phyloP scores from a whole-genome alignment of 2,329 filamentous ascomycete species.

The Scedosporium aurantiacum region DNA sequence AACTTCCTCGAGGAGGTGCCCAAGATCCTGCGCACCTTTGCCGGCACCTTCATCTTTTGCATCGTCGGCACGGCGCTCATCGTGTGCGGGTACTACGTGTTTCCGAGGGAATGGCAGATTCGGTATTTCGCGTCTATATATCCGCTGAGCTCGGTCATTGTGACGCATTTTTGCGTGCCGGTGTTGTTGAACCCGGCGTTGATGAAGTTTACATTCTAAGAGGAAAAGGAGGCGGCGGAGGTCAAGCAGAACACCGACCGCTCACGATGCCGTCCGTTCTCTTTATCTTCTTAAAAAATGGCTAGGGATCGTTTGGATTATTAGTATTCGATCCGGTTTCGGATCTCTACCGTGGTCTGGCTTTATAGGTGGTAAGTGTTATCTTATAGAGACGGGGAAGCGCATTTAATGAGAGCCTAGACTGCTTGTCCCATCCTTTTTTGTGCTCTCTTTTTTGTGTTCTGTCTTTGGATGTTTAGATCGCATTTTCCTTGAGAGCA shows the following conservation, averaged over 20 bases:
- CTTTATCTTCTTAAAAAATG: background rate
- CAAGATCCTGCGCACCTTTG: conserved; percentile 42
- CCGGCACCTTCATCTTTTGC: conserved; percentile 38
- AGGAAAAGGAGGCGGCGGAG: background rate
- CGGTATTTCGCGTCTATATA: conserved; percentile 46
- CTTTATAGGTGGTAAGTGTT: too few species aligned
- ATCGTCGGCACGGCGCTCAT: conserved; percentile 33
- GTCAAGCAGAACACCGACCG: background rate
- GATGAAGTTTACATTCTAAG: conserved; percentile 29
- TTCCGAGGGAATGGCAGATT: conserved; percentile 45
- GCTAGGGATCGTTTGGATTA: background rate
- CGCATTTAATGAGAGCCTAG: too few species aligned
- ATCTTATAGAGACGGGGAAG: too few species aligned
- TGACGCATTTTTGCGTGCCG: conserved; percentile 46
- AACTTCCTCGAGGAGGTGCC: conserved; percentile 46
- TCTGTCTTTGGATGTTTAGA: too few species aligned
- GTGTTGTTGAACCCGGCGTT: conserved; percentile 51
- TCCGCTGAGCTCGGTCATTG: conserved; percentile 40
- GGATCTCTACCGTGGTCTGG: too few species aligned
- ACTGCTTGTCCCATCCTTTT: too few species aligned
- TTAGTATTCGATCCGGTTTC: too few species aligned
- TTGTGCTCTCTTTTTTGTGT: too few species aligned
- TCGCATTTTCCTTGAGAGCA: too few species aligned
- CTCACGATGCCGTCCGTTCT: background rate
- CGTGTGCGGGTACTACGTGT: conserved; percentile 32